phyloP scores from a whole-genome alignment of 345 rosid species.

The Erucastrum elatum region DNA sequence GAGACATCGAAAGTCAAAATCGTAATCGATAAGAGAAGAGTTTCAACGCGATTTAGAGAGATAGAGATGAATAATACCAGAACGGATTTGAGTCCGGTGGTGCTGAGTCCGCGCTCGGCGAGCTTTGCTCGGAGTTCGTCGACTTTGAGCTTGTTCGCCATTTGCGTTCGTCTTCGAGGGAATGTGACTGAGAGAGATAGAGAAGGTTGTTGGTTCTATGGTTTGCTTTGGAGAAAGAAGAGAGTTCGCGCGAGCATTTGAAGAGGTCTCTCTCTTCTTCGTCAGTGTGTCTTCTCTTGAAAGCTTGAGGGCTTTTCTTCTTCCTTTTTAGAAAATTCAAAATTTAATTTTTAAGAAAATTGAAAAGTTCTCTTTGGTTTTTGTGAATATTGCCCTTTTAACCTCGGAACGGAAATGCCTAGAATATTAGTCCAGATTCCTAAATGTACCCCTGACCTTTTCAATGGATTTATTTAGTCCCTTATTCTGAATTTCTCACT shows the following conservation, averaged over 20 bases:
- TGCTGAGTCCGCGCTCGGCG: conserved; percentile 63
- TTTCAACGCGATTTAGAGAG: background rate
- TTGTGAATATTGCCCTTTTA: conserved; percentile 8
- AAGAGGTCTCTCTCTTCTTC: background rate
- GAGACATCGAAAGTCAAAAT: background rate
- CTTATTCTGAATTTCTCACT: background rate
- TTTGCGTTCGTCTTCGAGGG: conserved; percentile 24
- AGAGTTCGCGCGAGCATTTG: conserved; percentile 34
- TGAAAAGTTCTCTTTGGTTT: background rate
- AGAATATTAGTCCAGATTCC: background rate
- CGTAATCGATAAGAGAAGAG: background rate
- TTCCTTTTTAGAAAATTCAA: conserved; percentile 9
- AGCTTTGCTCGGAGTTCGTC: conserved; percentile 71
- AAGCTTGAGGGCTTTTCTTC: conserved; percentile 31
- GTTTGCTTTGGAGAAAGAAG: background rate
- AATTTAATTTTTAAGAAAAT: background rate
- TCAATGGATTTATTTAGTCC: background rate
- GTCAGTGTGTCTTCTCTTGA: conserved; percentile 30
- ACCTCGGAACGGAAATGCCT: background rate
- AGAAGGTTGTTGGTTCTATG: conserved; percentile 3
- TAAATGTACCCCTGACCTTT: background rate
- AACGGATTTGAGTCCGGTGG: conserved; percentile 59
- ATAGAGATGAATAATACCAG: conserved; percentile 48
- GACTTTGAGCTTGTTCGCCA: conserved; percentile 62
- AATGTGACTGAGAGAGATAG: background rate